Base-by-base conservation (phyloP, 306 rosid species). In the Lupinus albus region DNA sequence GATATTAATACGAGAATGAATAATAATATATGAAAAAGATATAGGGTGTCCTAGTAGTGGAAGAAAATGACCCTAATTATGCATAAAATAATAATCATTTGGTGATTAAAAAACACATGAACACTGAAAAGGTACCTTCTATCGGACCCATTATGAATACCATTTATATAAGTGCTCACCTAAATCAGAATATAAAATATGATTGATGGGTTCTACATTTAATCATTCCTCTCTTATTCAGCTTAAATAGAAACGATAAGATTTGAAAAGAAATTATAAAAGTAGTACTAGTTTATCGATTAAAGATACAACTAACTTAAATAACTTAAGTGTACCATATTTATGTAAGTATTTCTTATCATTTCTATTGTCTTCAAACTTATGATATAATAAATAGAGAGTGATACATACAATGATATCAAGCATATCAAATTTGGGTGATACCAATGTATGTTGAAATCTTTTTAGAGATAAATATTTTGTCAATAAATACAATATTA, bases 151-250 rank as follows among this genome's bases (percentile, higher is more conserved):
- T 76, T 82, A 71, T 67, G 53, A 73, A 45, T 68, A 74, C 65
- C 79, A 79, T 82, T 85, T 75, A 47, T 82, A 81, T 79, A 73
- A 80, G 84, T 79, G 91, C 96, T 85, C 84, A 80, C 35, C 70
- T 64, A 85, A 83, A 87, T 76, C 83, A 55, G 41, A 81, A 72
- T 59, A 62, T 21, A 67, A 51, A 61, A 41, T 61, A 64, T 75
- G 86, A 85, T 87, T 84, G 89, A 90, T 85, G 87, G 88, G 78
- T 80, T 83, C 84, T 56, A 11, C 61, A 87, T 87, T 85, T 87
- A 87, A 84, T 82, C 85, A 87, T 87, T 83, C 83, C 70, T 67
- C 70, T 38, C 73, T 68, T 45, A 46, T 72, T 81, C 66, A 61
- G 53, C 74, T 75, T 67, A 78, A 51, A 62, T 59, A 36, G 60